Base-by-base conservation (phyloP, 202 grass and related monocot genomes). In the Zizania palustris region DNA sequence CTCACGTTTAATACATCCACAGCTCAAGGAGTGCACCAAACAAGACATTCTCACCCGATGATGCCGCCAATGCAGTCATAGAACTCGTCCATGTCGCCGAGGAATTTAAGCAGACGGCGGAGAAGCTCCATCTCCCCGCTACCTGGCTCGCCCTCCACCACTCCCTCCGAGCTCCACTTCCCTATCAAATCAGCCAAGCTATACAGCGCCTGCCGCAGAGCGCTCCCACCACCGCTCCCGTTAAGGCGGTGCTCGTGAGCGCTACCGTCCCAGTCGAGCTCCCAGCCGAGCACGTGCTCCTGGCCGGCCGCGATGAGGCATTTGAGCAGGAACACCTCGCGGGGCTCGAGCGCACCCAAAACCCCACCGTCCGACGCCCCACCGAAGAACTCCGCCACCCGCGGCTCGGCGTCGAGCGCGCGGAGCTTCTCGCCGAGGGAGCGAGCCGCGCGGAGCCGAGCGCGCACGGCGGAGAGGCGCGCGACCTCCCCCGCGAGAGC, bases 11-110 rank as follows among this genome's bases (percentile, higher is more conserved):
- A 71, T 9, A 41, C 3, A 56, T 81, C 51, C 51, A 69, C 55
- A 45, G 1, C 56, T 70, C 12, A 44, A 74, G 61, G 21, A 72
- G 33, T 13, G 58, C 63, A 21, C 11, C 46, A 70, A 83, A 46
- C 10, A 75, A 67, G 33, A 21, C 49, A 74, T 49, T 77, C 87
- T 92, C 59, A 98, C 96, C 96, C 96, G 66, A 98, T 87, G 73
- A 98, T 95, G 39, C 96, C 96, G 28, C 96, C 91, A 73, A 98
- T 95, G 85, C 89, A 98, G 76, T 92, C 80, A 16, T 98, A 95
- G 68, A 98, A 98, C 62, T 88, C 76, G 22, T 98, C 89, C 54
- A 95, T 85, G 82, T 80, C 87, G 6, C 67, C 68, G 5, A 98
- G 85, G 69, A 86, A 90, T 45, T 90, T 92, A 36, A 98, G 92